Conservation (phyloP, 371 early-diverging fungal genomes). For the Funneliformis caledonium region DNA sequence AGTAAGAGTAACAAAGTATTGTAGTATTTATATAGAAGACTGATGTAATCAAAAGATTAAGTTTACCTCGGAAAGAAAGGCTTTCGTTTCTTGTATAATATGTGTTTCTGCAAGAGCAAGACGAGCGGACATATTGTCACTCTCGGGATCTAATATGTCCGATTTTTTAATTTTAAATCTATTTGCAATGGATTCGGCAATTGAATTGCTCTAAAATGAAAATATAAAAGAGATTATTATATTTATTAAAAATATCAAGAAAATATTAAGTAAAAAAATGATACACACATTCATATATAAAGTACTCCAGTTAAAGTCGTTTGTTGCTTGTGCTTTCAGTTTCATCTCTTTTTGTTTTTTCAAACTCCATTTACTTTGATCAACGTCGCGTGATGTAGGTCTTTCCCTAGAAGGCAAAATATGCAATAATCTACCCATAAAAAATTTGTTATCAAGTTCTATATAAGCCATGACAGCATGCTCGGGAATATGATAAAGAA, state of each 20-base stretch:
- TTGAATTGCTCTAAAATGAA: conserved; percentile 77
- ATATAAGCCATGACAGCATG: conserved; percentile 91
- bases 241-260: background rate
- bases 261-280: background rate
- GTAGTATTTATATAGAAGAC: background rate
- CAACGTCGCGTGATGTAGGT: conserved; percentile 71
- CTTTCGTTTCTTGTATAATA: conserved; percentile 91
- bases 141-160: conserved; percentile 84
- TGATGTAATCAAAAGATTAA: conserved; percentile 22
- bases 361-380: conserved; percentile 62
- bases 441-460: conserved; percentile 79
- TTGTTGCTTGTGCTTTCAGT: conserved; percentile 74
- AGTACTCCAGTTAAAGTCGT: conserved; percentile 94
- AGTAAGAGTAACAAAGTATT: background rate
- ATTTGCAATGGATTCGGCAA: conserved; percentile 91
- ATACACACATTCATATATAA: conserved; percentile 88
- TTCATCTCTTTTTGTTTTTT: conserved; percentile 84
- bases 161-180: conserved; percentile 86
- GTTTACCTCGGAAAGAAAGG: conserved; percentile 74
- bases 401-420: conserved; percentile 89
- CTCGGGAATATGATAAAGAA: conserved; percentile 86
- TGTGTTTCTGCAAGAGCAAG: conserved; percentile 96
- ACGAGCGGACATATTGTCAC: conserved; percentile 90
- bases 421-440: conserved; percentile 91
- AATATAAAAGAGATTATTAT: background rate